phyloP scores from a whole-genome alignment of 208 protist genomes.

The Vickermania spadyakhi region DNA sequence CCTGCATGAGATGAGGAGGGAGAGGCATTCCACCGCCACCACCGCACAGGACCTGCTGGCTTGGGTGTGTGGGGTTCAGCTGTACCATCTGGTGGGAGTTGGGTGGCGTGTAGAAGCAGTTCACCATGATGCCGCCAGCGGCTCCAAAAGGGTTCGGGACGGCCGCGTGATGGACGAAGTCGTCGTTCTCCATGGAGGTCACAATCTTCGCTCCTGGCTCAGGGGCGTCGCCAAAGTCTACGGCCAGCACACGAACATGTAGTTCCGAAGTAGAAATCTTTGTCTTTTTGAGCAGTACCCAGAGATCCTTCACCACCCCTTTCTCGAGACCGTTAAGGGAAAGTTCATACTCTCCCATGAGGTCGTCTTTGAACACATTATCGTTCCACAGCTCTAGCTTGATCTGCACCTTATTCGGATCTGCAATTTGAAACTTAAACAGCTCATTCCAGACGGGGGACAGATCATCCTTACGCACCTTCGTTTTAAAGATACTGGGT shows the following conservation, averaged over 20 bases:
- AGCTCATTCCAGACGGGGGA: slow-evolving; percentile 69
- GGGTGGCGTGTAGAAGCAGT: neutral
- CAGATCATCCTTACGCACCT: slow-evolving; percentile 27
- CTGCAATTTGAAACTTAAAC: slow-evolving; percentile 61
- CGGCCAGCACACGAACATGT: slow-evolving; percentile 47
- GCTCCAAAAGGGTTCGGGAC: neutral
- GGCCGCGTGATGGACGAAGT: neutral
- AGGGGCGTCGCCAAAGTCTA: slow-evolving; percentile 58
- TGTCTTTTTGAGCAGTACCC: slow-evolving; percentile 33
- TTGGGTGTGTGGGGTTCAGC: no score
- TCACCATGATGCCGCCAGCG: neutral
- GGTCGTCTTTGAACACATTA: slow-evolving; percentile 48
- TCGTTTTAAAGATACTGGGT: slow-evolving; percentile 22
- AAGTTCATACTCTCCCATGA: slow-evolving; percentile 44
- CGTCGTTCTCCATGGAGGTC: slow-evolving; percentile 7
- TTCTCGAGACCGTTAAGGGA: slow-evolving; percentile 34
- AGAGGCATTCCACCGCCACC: no score
- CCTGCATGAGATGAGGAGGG: neutral
- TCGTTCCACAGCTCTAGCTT: slow-evolving; percentile 62
- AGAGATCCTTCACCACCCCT: slow-evolving; percentile 53
- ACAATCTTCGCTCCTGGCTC: neutral
- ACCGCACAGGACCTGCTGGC: no score
- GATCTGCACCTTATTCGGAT: slow-evolving; percentile 32
- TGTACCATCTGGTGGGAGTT: neutral
- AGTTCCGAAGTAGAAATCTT: slow-evolving; percentile 43